Evolutionary conservation across 257 asterid species (phyloP), one percentile per base, ranked within the genome.

Genomic region (Parsonsia alboflavescens): DNA sequence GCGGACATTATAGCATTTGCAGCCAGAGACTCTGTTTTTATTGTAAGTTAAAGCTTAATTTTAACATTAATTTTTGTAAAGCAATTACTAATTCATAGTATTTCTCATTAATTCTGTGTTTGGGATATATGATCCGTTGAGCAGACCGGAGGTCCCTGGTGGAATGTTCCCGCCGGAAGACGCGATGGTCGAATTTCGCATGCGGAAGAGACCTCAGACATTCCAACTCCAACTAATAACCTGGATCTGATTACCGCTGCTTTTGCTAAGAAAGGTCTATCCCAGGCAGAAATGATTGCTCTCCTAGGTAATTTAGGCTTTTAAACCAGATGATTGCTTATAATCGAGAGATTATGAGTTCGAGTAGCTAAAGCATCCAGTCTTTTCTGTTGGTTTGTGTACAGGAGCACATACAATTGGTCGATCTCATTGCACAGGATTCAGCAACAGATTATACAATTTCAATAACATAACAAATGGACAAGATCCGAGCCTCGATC

Each of bases 1-100:
- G 97, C 98, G 22, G 98, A 91, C 70, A 93, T 89, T 68, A 62
- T 91, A 0, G 96, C 97, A 6, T 93, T 82, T 78, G 96, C 96
- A 52, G 97, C 96, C 2, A 85, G 98, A 63, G 96, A 93, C 57
- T 85, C 96, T 56, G 71, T 91, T 21, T 88, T 82, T 56, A 78
- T 54, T 22, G 61, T 54, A 10, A 54, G 59, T 50, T 15, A 1
- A 3, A 5, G 17, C n/a, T 19, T 6, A 17, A 9, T 7, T 19
- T 53, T 52, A 1, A 16, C 5, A 7, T 53, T 54, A 19, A 7
- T 21, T 21, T 54, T n/a, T 17, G 39, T 33, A 33, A 33, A n/a
- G n/a, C n/a, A n/a, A n/a, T n/a, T n/a, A n/a, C n/a, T n/a, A n/a
- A n/a, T n/a, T n/a, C n/a, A n/a, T n/a, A n/a, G n/a, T n/a, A n/a